Evolutionary conservation across 306 rosid species (phyloP), one percentile per base, ranked within the genome.

Genomic region (Phaseolus lunatus): DNA sequence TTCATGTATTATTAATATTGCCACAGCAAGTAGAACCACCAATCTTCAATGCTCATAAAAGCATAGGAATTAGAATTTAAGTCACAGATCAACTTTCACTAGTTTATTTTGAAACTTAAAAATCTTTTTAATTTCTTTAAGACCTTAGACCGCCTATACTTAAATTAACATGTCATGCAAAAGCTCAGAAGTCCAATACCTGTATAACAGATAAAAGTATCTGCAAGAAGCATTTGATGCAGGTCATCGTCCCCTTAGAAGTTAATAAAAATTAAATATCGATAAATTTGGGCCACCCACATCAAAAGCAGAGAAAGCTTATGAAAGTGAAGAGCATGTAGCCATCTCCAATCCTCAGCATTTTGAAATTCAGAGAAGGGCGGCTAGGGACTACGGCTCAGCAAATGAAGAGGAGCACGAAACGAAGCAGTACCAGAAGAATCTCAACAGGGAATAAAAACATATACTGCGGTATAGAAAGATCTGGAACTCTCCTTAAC

Each of bases 371-470:
- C 90, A 83, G 56, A 84, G 86, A 84, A 63, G 88, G 84, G 89
- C 82, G 82, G 87, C 61, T 79, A 56, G 80, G 85, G 75, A 76
- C 84, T 83, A 86, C 84, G 77, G 84, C 83, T 84, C 81, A 79
- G 81, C 67, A 78, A 76, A 88, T 58, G 85, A 92, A 2, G 37
- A 24, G 37, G 26, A 85, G 88, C 88, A 86, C 77, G 85, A 84
- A 85, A 87, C 84, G 90, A 85, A 84, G 91, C 91, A 87, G 91
- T 78, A 89, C 85, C 91, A 88, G 90, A 88, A 73, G 89, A 89
- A 88, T 90, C 90, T 88, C 90, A 87, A 78, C 85, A 85, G 75
- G 84, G 73, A 76, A 85, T 67, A 76, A 83, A 76, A 86, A 80
- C 86, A 89, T 82, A 73, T 78, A 84, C 67, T 87, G 50, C 9